Conservation (phyloP, 805 yeast species). For the Yamadazyma olivae region DNA sequence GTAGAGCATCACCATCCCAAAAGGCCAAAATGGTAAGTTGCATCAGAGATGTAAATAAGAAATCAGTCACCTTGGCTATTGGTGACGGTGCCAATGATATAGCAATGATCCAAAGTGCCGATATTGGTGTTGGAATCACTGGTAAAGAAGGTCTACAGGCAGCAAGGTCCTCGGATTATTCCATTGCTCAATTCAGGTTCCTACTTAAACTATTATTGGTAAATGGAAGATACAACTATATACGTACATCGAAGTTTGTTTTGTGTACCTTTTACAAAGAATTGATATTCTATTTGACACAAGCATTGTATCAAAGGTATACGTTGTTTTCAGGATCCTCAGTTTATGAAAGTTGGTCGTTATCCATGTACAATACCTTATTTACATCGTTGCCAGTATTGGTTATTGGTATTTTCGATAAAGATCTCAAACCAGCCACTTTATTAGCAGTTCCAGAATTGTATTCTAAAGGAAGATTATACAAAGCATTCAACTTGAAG, state of each 20-base stretch:
- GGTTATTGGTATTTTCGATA: slow-evolving; percentile 93
- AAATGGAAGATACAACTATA: slow-evolving; percentile 94
- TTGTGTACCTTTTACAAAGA: slow-evolving; percentile 95
- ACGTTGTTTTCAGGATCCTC: slow-evolving; percentile 92
- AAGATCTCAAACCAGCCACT: slow-evolving; percentile 85
- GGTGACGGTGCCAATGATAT: slow-evolving; percentile 99
- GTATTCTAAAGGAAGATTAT: slow-evolving; percentile 71
- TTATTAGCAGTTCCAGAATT: slow-evolving; percentile 89
- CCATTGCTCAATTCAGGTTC: slow-evolving; percentile 91
- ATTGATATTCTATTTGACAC: slow-evolving; percentile 82
- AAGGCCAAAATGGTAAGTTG: slow-evolving; percentile 85
- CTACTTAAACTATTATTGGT: slow-evolving; percentile 80
- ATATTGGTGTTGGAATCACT: slow-evolving; percentile 95
- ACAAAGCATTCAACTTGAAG: slow-evolving; percentile 67
- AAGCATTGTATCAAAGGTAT: slow-evolving; percentile 79
- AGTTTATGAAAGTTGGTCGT: slow-evolving; percentile 91
- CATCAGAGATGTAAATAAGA: slow-evolving; percentile 67
- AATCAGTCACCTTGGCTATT: slow-evolving; percentile 84
- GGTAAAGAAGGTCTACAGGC: slow-evolving; percentile 98
- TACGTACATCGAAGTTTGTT: slow-evolving; percentile 87
- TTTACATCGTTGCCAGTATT: slow-evolving; percentile 92
- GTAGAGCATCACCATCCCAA: slow-evolving; percentile 96
- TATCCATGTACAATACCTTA: slow-evolving; percentile 94
- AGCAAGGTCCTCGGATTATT: slow-evolving; percentile 89
- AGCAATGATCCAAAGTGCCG: slow-evolving; percentile 99